Evolutionary conservation across 805 yeast species (phyloP).

Genomic region (Debaryomyces maramus): DNA sequence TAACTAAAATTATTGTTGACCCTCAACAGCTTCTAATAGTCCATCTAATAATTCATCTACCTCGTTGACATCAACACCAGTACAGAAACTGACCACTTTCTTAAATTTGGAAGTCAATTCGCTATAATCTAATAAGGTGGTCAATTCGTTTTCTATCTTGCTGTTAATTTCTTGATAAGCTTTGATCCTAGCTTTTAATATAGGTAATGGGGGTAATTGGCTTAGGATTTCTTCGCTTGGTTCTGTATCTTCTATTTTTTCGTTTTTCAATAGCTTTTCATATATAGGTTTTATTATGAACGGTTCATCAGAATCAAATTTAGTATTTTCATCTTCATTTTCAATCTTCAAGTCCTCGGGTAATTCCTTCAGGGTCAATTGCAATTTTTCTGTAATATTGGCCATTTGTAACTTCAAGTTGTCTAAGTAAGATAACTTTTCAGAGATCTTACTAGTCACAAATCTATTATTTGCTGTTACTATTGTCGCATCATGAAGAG

Average conservation of each 20-base stretch:
- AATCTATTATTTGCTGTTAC: slow-evolving; percentile 44
- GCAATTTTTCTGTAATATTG: slow-evolving; percentile 38
- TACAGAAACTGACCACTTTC: slow-evolving; percentile 83
- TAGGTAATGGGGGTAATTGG: slow-evolving; percentile 45
- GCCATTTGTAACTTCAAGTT: slow-evolving; percentile 49
- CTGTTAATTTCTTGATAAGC: slow-evolving; percentile 77
- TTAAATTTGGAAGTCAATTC: slow-evolving; percentile 65
- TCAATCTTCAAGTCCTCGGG: slow-evolving; percentile 40
- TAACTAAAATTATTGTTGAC: slow-evolving; percentile 37
- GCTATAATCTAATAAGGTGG: slow-evolving; percentile 47
- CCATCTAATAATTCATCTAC: slow-evolving; percentile 84
- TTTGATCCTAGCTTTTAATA: slow-evolving; percentile 72
- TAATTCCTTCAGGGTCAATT: slow-evolving; percentile 23
- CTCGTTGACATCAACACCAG: slow-evolving; percentile 78
- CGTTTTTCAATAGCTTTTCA: slow-evolving; percentile 43
- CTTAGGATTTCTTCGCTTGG: slow-evolving; percentile 24
- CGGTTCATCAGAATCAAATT: slow-evolving; percentile 90
- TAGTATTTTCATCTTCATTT: slow-evolving; percentile 60
- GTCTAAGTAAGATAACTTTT: slow-evolving; percentile 44
- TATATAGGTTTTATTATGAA: slow-evolving; percentile 66
- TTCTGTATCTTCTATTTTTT: slow-evolving; percentile 24
- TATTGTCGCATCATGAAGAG: slow-evolving; percentile 40
- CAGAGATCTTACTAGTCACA: slow-evolving; percentile 34
- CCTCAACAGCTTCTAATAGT: slow-evolving; percentile 85
- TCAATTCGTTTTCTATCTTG: slow-evolving; percentile 52